Evolutionary conservation across 352 stramenopile genomes (phyloP).

Genomic region (Pythium volutum): DNA sequence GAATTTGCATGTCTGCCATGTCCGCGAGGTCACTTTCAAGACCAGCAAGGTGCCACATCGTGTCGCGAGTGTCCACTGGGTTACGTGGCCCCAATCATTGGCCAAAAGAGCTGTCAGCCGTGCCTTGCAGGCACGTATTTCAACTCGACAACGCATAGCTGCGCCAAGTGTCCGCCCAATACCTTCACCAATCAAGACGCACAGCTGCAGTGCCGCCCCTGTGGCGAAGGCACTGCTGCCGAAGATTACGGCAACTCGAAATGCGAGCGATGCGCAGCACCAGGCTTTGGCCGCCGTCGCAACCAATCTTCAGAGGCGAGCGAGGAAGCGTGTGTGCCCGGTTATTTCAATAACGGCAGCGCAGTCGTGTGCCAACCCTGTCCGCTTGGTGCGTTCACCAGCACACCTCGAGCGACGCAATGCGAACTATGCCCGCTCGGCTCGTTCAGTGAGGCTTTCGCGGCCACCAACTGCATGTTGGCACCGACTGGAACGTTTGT

Average conservation of each 20-base stretch:
- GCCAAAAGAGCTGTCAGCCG: slow-evolving; percentile 33
- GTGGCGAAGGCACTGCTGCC: slow-evolving; percentile 28
- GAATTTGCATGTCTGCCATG: slow-evolving; percentile 49
- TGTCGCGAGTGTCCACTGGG: slow-evolving; percentile 42
- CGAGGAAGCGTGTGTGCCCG: slow-evolving; percentile 13
- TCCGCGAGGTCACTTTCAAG: slow-evolving; percentile 39
- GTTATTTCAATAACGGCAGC: slow-evolving; percentile 25
- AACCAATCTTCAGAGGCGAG: not conserved
- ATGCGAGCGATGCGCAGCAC: slow-evolving; percentile 18
- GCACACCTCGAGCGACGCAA: not conserved
- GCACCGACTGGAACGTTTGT: slow-evolving; percentile 39
- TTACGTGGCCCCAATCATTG: slow-evolving; percentile 33
- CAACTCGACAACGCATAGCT: slow-evolving; percentile 26
- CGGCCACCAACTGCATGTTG: slow-evolving; percentile 28
- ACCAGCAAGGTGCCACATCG: slow-evolving; percentile 19
- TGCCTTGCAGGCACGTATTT: slow-evolving; percentile 44
- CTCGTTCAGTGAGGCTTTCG: slow-evolving; percentile 28
- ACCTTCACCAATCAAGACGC: slow-evolving; percentile 30
- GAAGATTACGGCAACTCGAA: slow-evolving; percentile 29
- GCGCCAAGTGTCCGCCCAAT: slow-evolving; percentile 32
- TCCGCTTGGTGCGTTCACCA: slow-evolving; percentile 31
- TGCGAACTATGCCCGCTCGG: slow-evolving; percentile 36
- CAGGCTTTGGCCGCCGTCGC: slow-evolving; percentile 5
- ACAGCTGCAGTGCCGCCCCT: slow-evolving; percentile 31
- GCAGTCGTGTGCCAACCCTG: slow-evolving; percentile 28